Base-by-base conservation (phyloP, 495 filamentous ascomycete genomes). In the Aspergillus bridgeri region DNA sequence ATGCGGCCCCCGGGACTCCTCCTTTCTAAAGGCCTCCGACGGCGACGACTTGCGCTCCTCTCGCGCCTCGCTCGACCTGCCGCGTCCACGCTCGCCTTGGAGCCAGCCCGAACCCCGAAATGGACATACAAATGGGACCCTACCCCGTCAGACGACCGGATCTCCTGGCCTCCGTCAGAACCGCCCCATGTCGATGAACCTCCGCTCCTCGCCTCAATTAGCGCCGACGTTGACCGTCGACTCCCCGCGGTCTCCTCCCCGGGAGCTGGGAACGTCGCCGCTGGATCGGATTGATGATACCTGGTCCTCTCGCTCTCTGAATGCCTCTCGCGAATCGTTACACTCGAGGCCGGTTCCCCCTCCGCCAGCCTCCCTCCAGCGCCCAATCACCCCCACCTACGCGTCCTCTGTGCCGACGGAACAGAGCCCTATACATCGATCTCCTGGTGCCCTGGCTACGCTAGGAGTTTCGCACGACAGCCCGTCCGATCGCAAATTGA, bases 211-310 rank as follows among this genome's bases (percentile, higher is more conserved):
- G 11, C 84, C 81, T 43, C 82, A 82, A 54, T 74, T 84, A 25
- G 78, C 88, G 11, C 90, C 91, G 9, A 81, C 85, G 2, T 79
- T 95, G 52, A 83, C 82, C 1, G 75, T 95, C 18, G 83, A 92
- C 45, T 87, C 90, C 9, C 90, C 90, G 0, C 80, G 80, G 27
- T 92, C 91, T 52, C 90, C 90, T 20, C 85, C 87, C 11, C 88
- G 71, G 11, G 59, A 57, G 20, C 62, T 66, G 42, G 64, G 62
- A 21, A 48, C 61, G 5, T 44, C 49, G 15, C 45, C 49, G 15
- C 45, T 46, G 3, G 57, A 63, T 21, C 66, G 59, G 13, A 53
- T 56, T 0, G 66, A 70, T 38, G 65, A 71, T 46, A 54, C 59
- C 52, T 63, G 68, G 25, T 44, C 60, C 9, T 59, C 62, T 48